Percentiles rank a stretch among this genome's conserved stretches.
phyloP scores from a whole-genome alignment of 495 filamentous ascomycete genomes.

The Aspergillus baeticus region DNA sequence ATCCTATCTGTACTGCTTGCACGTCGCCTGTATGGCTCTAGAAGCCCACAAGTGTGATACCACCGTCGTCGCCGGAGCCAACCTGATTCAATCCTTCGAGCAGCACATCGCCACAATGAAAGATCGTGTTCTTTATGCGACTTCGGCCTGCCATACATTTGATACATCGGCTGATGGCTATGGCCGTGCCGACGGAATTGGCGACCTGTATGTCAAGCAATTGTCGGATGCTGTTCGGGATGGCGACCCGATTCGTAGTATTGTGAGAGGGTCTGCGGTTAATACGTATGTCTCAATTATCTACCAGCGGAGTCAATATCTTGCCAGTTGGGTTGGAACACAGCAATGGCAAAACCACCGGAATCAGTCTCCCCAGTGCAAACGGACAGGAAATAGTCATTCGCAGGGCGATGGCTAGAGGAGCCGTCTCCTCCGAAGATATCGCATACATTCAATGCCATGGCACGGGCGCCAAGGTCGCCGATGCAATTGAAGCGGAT shows the following conservation, averaged over 20 bases:
- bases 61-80: constrained; percentile 43
- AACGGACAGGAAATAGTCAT: constrained; percentile 18
- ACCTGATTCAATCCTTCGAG: constrained; percentile 36
- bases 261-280: constrained; percentile 41
- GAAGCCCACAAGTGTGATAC: constrained; percentile 29
- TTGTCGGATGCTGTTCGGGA: constrained; percentile 34
- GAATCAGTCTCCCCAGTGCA: constrained; percentile 1
- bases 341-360: constrained; percentile 27
- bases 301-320: constrained; percentile 12
- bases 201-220: constrained; percentile 34
- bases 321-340: constrained; percentile 9
- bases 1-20: constrained; percentile 26
- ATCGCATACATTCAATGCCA: constrained; percentile 32
- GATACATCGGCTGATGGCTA: constrained; percentile 63
- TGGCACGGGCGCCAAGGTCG: constrained; percentile 37
- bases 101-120: constrained; percentile 31
- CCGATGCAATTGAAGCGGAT: constrained; percentile 40
- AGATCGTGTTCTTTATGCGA: constrained; percentile 23
- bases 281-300: constrained; percentile 36
- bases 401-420: background rate
- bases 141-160: constrained; percentile 53
- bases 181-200: constrained; percentile 56
- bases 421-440: background rate
- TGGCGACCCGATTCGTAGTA: constrained; percentile 37
- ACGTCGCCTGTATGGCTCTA: constrained; percentile 33